A percentile compares a stretch with the other conserved stretches of the same genome.
Conservation (phyloP, 73 alveolate species). For the Diophrys appendiculata region DNA sequence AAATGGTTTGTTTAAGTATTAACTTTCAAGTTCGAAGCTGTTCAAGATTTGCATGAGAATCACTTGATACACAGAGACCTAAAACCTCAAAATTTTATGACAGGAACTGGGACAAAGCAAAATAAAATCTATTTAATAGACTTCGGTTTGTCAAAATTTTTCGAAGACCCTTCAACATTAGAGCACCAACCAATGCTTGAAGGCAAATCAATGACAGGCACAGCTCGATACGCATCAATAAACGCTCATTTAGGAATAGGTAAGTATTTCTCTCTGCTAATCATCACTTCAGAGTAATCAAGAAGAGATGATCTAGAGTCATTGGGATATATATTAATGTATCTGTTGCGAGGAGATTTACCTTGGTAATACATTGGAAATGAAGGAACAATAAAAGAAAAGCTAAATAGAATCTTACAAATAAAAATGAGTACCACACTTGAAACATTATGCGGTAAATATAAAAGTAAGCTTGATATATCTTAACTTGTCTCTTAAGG, state of each 20-base stretch:
- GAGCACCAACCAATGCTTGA: constrained; percentile 8
- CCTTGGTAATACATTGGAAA: constrained; percentile 79
- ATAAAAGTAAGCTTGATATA: too few species aligned
- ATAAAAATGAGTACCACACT: constrained; percentile 78
- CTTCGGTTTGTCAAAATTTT: constrained; percentile 22
- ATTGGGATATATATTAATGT: constrained; percentile 84
- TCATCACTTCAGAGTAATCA: constrained; percentile 65
- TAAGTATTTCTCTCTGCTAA: too few species aligned
- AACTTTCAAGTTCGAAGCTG: constrained; percentile 71
- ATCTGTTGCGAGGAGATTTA: constrained; percentile 79
- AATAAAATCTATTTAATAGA: constrained; percentile 14
- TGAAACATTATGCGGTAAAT: constrained; percentile 69
- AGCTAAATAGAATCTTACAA: constrained; percentile 86
- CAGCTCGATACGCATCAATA: constrained; percentile 21
- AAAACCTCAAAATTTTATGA: constrained; percentile 85
- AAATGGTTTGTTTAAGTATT: constrained; percentile 68
- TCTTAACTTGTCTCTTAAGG: too few species aligned
- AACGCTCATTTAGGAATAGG: constrained; percentile 22
- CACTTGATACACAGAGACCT: constrained; percentile 79
- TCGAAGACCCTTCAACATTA: constrained; percentile 9
- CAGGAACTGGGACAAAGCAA: constrained; percentile 15
- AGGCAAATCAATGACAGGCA: constrained; percentile 26
- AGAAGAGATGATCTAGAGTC: constrained; percentile 93
- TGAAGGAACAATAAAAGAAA: constrained; percentile 69
- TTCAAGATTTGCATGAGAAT: constrained; percentile 70